Conservation (phyloP, 192 early-diverging fungal species). For the Gryganskiella cystojenkinii region DNA sequence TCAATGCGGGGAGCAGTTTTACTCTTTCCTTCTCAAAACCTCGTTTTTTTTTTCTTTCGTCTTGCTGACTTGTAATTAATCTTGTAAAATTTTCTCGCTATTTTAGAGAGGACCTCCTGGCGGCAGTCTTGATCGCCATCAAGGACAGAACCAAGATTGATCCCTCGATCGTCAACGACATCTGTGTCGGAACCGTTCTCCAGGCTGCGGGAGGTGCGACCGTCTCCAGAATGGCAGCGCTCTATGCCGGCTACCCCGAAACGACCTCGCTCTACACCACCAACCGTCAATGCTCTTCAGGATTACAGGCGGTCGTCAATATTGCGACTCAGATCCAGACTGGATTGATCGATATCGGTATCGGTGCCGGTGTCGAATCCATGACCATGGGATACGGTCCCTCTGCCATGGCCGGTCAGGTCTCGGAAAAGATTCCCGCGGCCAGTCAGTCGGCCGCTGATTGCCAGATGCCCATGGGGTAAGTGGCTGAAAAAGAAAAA, state of each 20-base stretch:
- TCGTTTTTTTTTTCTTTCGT: not conserved
- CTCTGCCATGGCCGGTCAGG: slow-evolving; percentile 73
- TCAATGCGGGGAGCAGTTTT: too few species aligned
- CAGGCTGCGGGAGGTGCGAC: slow-evolving; percentile 88
- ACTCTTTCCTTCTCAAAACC: not conserved
- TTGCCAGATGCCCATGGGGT: slow-evolving; percentile 88
- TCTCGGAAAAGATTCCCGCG: slow-evolving; percentile 75
- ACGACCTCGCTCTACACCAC: slow-evolving; percentile 81
- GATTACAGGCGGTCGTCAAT: slow-evolving; percentile 85
- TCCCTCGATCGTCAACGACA: slow-evolving; percentile 85
- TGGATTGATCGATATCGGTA: slow-evolving; percentile 88
- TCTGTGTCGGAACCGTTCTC: slow-evolving; percentile 92
- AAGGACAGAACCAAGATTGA: slow-evolving; percentile 83
- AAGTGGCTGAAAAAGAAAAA: slow-evolving; percentile 12
- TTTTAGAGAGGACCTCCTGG: slow-evolving; percentile 72
- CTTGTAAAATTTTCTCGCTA: not conserved
- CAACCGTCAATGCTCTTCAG: slow-evolving; percentile 95
- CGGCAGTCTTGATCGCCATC: slow-evolving; percentile 77
- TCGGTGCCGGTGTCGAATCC: slow-evolving; percentile 93
- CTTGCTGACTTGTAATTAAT: not conserved
- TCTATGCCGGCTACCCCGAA: slow-evolving; percentile 90
- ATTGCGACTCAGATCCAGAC: slow-evolving; percentile 86
- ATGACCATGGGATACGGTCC: slow-evolving; percentile 91
- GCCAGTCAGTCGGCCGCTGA: slow-evolving; percentile 72
- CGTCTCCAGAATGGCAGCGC: slow-evolving; percentile 85